Evolutionary conservation across 2,329 filamentous ascomycete genomes (phyloP).

Genomic region (Paramyrothecium roridum): DNA sequence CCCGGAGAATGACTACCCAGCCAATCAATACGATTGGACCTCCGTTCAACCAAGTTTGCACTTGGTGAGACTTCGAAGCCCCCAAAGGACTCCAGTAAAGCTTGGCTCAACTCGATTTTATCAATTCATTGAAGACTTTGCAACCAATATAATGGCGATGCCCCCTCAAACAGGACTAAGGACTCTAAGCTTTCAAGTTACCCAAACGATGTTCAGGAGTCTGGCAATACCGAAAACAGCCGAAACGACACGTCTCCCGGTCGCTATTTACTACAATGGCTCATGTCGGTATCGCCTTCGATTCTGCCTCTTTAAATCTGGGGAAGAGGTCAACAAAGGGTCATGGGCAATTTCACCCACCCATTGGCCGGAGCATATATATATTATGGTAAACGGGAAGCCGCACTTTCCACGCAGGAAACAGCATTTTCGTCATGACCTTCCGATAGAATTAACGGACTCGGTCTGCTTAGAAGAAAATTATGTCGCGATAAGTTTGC

Average conservation of each 20-base stretch:
- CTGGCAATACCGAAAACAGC: not conserved
- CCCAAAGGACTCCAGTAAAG: conserved; percentile 33
- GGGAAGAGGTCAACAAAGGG: conserved; percentile 31
- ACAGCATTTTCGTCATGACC: conserved; percentile 69
- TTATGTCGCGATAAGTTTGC: conserved; percentile 49
- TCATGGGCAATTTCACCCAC: conserved; percentile 64
- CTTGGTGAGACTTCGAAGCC: conserved; percentile 45
- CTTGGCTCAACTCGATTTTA: conserved; percentile 41
- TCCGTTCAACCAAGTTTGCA: conserved; percentile 43
- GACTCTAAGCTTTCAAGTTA: conserved; percentile 45
- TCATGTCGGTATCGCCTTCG: conserved; percentile 66
- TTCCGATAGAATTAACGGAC: conserved; percentile 72
- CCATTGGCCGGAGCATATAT: conserved; percentile 69
- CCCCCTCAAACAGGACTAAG: conserved; percentile 33
- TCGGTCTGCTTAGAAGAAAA: conserved; percentile 59
- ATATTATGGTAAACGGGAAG: conserved; percentile 63
- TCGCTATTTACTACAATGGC: conserved; percentile 42
- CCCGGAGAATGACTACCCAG: conserved; percentile 32
- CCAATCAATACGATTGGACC: conserved; percentile 35
- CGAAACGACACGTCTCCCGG: conserved; percentile 24
- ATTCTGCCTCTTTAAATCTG: conserved; percentile 43
- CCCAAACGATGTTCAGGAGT: conserved; percentile 26
- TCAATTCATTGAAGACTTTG: conserved; percentile 53
- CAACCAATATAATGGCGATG: conserved; percentile 39
- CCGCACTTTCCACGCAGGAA: conserved; percentile 62